These are phyloP conservation scores for Arthrobotrys entomopaga DNA, from an alignment of 2,329 filamentous ascomycete genomes.

Conservation along the genomic window DNA sequence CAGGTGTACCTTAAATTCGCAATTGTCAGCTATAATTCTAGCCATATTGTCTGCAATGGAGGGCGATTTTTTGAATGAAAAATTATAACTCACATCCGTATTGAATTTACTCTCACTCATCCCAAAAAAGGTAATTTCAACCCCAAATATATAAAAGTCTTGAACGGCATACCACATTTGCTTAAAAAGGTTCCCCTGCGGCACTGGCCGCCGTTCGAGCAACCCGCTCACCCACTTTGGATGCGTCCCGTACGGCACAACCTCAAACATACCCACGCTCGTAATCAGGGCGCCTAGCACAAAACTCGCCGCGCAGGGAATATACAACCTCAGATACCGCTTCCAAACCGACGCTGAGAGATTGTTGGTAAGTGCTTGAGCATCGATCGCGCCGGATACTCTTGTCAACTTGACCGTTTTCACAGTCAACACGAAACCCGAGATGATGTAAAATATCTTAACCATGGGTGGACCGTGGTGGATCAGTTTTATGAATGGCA, in stretches of 20 bases:
- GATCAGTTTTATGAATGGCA: conserved; percentile 32
- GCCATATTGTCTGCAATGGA: no score
- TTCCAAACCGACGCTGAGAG: conserved; percentile 39
- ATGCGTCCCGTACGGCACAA: background rate
- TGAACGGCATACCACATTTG: conserved; percentile 4
- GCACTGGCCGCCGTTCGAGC: conserved; percentile 15
- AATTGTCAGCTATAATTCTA: background rate
- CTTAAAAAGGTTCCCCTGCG: conserved; percentile 14
- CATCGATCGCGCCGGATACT: conserved; percentile 8
- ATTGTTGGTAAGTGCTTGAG: conserved; percentile 11
- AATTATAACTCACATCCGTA: conserved; percentile 13
- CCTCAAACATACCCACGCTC: conserved; percentile 27
- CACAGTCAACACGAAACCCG: conserved; percentile 27
- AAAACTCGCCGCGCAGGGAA: conserved; percentile 30
- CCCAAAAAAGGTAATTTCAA: conserved; percentile 18
- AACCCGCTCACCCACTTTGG: conserved; percentile 23
- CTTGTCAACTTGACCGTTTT: conserved; percentile 28
- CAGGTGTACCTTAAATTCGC: conserved; percentile 61
- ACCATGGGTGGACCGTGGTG: conserved; percentile 36
- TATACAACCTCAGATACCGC: conserved; percentile 27
- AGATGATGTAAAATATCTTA: conserved; percentile 44
- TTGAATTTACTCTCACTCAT: conserved; percentile 10
- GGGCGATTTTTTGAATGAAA: background rate
- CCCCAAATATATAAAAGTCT: conserved; percentile 29
- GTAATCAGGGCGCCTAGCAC: conserved; percentile 32